These are phyloP conservation scores for Ustilago loliicola DNA, from an alignment of 1,284 basidiomycete species.

Conservation along the genomic window DNA sequence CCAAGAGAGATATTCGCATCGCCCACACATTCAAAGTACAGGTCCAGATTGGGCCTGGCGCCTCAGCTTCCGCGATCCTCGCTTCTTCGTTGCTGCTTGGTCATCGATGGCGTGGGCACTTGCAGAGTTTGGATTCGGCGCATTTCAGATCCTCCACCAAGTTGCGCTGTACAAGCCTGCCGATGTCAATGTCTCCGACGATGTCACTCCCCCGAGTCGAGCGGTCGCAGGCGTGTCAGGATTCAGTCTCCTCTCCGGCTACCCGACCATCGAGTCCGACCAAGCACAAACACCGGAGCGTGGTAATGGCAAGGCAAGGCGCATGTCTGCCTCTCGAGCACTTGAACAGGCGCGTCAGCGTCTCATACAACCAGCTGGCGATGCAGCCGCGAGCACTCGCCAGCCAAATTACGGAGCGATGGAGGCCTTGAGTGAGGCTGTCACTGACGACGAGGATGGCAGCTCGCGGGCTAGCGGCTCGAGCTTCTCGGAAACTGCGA, in stretches of 20 bases:
- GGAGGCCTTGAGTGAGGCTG: conserved; percentile 20
- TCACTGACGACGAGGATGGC: conserved; percentile 16
- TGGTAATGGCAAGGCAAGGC: conserved; percentile 35
- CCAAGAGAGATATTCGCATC: conserved; percentile 32
- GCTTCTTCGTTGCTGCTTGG: conserved; percentile 52
- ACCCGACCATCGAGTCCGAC: conserved; percentile 18
- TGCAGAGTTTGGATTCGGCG: conserved; percentile 44
- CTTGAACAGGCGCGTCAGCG: conserved; percentile 45
- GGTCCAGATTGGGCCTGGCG: conserved; percentile 49
- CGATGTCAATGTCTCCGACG: conserved; percentile 5
- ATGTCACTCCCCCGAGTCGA: neutral
- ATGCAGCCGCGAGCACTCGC: neutral
- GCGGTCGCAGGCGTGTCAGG: conserved; percentile 30
- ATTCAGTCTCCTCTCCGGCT: conserved; percentile 38
- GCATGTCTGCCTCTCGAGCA: conserved; percentile 41
- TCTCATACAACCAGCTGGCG: conserved; percentile 25
- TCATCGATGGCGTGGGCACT: conserved; percentile 47
- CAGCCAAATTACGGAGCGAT: conserved; percentile 37
- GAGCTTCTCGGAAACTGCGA: conserved; percentile 19
- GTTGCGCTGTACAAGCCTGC: conserved; percentile 46
- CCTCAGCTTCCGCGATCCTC: conserved; percentile 41
- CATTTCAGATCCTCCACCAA: conserved; percentile 49
- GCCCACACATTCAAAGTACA: neutral
- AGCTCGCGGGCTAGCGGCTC: conserved; percentile 18
- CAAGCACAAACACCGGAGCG: conserved; percentile 23